Percentiles rank a stretch among this genome's conserved stretches.
These are phyloP conservation scores for Taphrina sp. DNA, from an alignment of 1,139 yeast genomes.

Conservation along the genomic window DNA sequence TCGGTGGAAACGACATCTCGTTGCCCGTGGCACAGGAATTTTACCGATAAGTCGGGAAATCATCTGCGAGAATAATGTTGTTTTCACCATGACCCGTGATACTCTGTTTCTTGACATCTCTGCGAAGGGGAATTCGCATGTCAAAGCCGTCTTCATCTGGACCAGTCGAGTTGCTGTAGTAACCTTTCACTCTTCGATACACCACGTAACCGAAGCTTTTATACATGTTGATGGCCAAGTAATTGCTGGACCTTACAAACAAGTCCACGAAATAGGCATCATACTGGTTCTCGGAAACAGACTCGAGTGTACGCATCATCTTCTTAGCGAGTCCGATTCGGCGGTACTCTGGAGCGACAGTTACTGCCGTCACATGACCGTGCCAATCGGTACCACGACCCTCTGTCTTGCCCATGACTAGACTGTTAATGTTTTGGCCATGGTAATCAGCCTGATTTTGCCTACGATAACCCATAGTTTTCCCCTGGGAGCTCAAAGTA, in stretches of 20 bases:
- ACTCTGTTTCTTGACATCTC: conserved; percentile 49
- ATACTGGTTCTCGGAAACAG: conserved; percentile 60
- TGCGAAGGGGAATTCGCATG: conserved; percentile 53
- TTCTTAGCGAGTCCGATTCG: conserved; percentile 75
- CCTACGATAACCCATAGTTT: conserved; percentile 27
- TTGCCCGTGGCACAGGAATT: too few species aligned
- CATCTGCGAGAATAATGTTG: conserved; percentile 39
- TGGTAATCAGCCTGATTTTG: neutral
- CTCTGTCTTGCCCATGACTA: conserved; percentile 92
- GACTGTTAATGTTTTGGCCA: neutral
- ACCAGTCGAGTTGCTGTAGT: conserved; percentile 61
- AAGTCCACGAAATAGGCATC: conserved; percentile 82
- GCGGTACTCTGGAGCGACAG: conserved; percentile 78
- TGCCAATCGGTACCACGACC: conserved; percentile 88
- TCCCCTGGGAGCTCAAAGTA: conserved; percentile 35
- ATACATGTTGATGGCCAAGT: conserved; percentile 74
- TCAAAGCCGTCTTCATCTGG: conserved; percentile 80
- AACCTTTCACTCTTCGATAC: conserved; percentile 84
- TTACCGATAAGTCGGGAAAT: conserved; percentile 30
- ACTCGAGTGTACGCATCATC: conserved; percentile 70
- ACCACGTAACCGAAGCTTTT: conserved; percentile 83
- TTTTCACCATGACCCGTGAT: conserved; percentile 40
- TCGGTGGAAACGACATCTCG: too few species aligned
- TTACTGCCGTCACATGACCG: conserved; percentile 93
- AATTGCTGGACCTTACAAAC: conserved; percentile 83